Evolutionary conservation across 2,329 filamentous ascomycete species (phyloP), one percentile per base, ranked within the genome.

Genomic region (Alternaria novae-zelandiae): DNA sequence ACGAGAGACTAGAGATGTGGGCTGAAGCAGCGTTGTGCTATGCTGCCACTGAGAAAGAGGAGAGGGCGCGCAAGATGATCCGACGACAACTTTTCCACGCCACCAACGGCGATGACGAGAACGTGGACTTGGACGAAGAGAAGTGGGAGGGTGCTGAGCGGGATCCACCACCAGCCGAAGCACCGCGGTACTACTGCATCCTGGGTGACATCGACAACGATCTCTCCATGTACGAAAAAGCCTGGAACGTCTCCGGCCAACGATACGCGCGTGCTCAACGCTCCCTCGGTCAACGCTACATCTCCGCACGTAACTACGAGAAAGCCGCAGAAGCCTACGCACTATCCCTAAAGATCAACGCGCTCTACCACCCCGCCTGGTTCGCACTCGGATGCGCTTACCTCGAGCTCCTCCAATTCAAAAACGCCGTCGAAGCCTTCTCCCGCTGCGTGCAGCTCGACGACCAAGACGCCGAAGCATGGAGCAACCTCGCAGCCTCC

Each of bases 21-120:
- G 92, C 96, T 2, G 96, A 99, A 81, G 93, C 94, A 5, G 95
- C 96, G 0, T 85, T 99, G 2, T 99, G 96, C 78, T 90, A 93
- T 72, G 94, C 93, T 12, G 85, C 88, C 0, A 92, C 90, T 0
- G 87, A 90, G n/a, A 86, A 89, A 81, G 94, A 97, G 80, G 91
- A 91, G 23, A 96, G 96, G 74, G 96, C 94, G 2, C 88, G 88
- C 59, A 87, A 86, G 4, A 87, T 97, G 53, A 83, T 98, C 15
- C 88, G 93, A 57, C 89, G 90, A 80, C 90, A 95, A 58, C 83
- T 99, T 0, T 97, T 93, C 82, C 86, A 91, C 53, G 87, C 88
- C 11, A 90, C 88, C 0, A 78, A 78, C 26, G 80, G 80, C 9
- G 72, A 81, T 11, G 80, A 81, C 8, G 75, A 79, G 1, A 71